Conservation (phyloP, 441 rosid species). For the Pelargonium fulgidum region DNA sequence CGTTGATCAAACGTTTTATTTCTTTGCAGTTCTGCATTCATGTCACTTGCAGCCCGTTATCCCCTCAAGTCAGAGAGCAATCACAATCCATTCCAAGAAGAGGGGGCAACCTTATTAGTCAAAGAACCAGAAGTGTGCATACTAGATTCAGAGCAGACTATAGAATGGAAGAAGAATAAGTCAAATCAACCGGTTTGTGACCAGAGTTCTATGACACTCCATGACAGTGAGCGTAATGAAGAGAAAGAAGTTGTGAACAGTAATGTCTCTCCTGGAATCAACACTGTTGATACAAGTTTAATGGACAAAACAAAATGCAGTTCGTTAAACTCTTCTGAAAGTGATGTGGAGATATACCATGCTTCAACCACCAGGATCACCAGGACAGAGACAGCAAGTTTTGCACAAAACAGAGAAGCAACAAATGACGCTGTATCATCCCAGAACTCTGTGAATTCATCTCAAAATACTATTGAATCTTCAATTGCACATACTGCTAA, state of each 20-base stretch:
- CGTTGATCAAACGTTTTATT: slow-evolving; percentile 18
- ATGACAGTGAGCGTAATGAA: slow-evolving; percentile 36
- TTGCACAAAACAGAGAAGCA: slow-evolving; percentile 22
- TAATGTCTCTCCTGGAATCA: slow-evolving; percentile 39
- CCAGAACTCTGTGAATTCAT: slow-evolving; percentile 8
- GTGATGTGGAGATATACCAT: slow-evolving; percentile 23
- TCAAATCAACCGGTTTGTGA: slow-evolving; percentile 25
- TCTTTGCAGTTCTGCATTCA: slow-evolving; percentile 87
- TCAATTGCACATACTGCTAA: slow-evolving; percentile 24
- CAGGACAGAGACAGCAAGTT: slow-evolving; percentile 21
- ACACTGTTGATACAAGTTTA: slow-evolving; percentile 32
- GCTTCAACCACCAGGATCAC: slow-evolving; percentile 31
- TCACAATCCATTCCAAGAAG: slow-evolving; percentile 20
- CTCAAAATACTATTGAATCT: background rate
- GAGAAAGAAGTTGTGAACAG: slow-evolving; percentile 48
- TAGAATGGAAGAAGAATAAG: slow-evolving; percentile 38
- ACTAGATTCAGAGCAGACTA: slow-evolving; percentile 30
- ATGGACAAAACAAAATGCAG: slow-evolving; percentile 27
- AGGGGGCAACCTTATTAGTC: slow-evolving; percentile 28
- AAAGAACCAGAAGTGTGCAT: slow-evolving; percentile 63
- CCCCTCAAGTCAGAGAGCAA: slow-evolving; percentile 48
- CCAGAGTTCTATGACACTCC: slow-evolving; percentile 36
- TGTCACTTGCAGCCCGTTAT: slow-evolving; percentile 74
- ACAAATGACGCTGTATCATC: slow-evolving; percentile 13
- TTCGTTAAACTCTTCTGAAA: slow-evolving; percentile 23